These are phyloP conservation scores for Bryoglossum gracile DNA, from an alignment of 495 filamentous ascomycete genomes.

Conservation along the genomic window DNA sequence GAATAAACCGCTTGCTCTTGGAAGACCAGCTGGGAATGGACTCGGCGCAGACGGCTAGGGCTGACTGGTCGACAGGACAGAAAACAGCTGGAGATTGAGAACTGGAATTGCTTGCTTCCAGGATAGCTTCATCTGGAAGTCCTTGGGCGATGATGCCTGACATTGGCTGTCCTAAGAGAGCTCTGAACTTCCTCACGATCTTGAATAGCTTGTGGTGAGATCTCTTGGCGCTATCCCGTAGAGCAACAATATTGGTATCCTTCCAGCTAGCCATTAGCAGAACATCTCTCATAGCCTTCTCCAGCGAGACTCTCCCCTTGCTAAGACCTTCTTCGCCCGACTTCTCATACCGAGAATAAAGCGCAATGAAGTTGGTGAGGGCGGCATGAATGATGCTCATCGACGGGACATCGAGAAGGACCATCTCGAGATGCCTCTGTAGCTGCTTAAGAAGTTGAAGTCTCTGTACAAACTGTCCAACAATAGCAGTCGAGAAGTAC, in stretches of 20 bases:
- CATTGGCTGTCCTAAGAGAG: conserved; percentile 63
- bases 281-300: conserved; percentile 83
- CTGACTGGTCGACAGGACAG: conserved; percentile 32
- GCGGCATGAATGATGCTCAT: conserved; percentile 50
- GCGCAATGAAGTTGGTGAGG: conserved; percentile 68
- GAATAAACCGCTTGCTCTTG: conserved; percentile 61
- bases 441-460: conserved; percentile 68
- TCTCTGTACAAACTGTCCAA: conserved; percentile 73
- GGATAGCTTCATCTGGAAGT: conserved; percentile 45
- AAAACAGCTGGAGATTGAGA: conserved; percentile 17
- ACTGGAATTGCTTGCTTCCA: conserved; percentile 18
- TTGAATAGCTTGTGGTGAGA: conserved; percentile 92
- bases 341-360: conserved; percentile 61
- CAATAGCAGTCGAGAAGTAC: conserved; percentile 65
- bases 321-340: conserved; percentile 53
- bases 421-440: conserved; percentile 50
- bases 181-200: conserved; percentile 80
- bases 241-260: conserved; percentile 84
- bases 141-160: conserved; percentile 55
- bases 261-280: conserved; percentile 90
- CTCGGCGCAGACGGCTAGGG: conserved; percentile 43
- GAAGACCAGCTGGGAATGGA: conserved; percentile 47
- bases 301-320: conserved; percentile 56
- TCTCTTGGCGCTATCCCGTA: conserved; percentile 78
- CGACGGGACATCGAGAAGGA: conserved; percentile 44